Evolutionary conservation across 148 eudicot genomes (phyloP), one percentile per base, ranked within the genome.

Genomic region (Linanthus parryae): DNA sequence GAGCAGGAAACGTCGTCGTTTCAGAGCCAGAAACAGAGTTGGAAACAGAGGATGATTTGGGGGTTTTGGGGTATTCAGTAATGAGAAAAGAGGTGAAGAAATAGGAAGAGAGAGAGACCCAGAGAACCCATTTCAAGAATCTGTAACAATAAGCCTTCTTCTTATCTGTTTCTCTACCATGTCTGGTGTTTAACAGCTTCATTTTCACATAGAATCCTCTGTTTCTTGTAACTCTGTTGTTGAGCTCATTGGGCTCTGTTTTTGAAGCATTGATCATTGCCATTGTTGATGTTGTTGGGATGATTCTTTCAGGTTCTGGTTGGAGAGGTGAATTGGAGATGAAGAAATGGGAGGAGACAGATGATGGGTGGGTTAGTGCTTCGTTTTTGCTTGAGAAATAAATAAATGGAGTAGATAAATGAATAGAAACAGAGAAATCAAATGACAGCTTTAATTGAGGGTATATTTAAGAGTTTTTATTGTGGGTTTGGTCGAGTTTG

Each of bases 121-220:
- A 79, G 33, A 75, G 48, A 23, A 75, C 14, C 68, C 69, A 72
- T 62, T 75, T 79, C 64, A 75, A 71, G 48, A 57, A 58, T 69
- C 57, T 75, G 54, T 53, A 55, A 7, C 66, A 61, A 39, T 61
- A 54, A 24, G 34, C 26, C 20, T 28, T 28, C 47, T 59, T 70
- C 14, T 62, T 21, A 13, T 25, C 14, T 62, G 56, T 11, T 54
- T 63, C 31, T 72, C 80, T 70, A 62, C 39, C 52, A 70, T 9
- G 64, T 68, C 28, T 66, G 61, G 51, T n/a, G n/a, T n/a, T n/a
- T n/a, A n/a, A n/a, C n/a, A n/a, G n/a, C n/a, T n/a, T n/a, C n/a
- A n/a, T n/a, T n/a, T n/a, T n/a, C n/a, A n/a, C n/a, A n/a, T n/a
- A n/a, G n/a, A 68, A 71, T 1, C 77, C 75, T 52, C 65, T 67